phyloP scores from a whole-genome alignment of 2,329 filamentous ascomycete genomes.

The Didymella lethalis region DNA sequence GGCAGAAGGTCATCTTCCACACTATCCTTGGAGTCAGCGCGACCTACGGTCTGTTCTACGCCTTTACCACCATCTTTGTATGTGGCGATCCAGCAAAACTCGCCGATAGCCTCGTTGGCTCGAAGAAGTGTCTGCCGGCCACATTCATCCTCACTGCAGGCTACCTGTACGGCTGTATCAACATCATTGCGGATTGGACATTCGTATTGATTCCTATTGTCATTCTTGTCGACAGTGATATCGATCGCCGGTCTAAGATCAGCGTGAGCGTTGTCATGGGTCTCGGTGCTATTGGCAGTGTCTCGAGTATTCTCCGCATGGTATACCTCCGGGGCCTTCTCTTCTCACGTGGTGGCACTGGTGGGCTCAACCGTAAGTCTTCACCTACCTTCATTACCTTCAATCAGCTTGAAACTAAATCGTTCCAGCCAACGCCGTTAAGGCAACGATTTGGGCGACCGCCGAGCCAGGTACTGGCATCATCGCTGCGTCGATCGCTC shows the following conservation, averaged over 20 bases:
- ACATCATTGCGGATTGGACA: conserved; percentile 47
- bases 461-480: conserved; percentile 61
- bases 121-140: conserved; percentile 35
- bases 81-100: conserved; percentile 42
- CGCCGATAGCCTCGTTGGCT: conserved; percentile 30
- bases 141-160: conserved; percentile 35
- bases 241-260: conserved; percentile 56
- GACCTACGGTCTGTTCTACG: conserved; percentile 42
- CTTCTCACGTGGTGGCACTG: conserved; percentile 10
- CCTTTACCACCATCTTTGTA: conserved; percentile 40
- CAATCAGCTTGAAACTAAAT: conserved; percentile 3
- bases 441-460: conserved; percentile 56
- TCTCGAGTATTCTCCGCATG: conserved; percentile 45
- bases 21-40: conserved; percentile 34
- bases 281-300: conserved; percentile 51
- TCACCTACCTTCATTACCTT: background rate
- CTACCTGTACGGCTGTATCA: conserved; percentile 45
- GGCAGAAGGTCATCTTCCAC: conserved; percentile 42
- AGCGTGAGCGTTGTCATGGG: conserved; percentile 56
- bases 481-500: conserved; percentile 57
- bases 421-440: conserved; percentile 43
- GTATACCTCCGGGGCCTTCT: conserved; percentile 41
- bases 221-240: conserved; percentile 52
- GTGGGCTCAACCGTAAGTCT: conserved; percentile 22
- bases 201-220: conserved; percentile 47